These are phyloP conservation scores for Debaryomyces sp. DNA, from an alignment of 1,139 yeast genomes.

Conservation along the genomic window DNA sequence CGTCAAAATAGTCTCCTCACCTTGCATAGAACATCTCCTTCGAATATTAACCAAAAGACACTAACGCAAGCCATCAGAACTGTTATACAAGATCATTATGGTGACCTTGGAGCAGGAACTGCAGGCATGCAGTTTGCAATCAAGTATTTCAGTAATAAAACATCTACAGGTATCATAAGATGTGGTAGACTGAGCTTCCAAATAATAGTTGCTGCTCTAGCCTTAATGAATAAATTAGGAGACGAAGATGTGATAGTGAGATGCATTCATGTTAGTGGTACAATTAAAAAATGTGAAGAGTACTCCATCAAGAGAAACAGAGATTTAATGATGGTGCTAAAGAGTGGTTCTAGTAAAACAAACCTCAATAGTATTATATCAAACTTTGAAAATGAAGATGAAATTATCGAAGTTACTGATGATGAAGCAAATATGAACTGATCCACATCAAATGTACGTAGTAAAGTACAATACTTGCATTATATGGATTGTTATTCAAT, in stretches of 20 bases:
- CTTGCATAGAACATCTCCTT: conserved; percentile 54
- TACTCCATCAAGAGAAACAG: conserved; percentile 54
- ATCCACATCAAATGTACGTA: background rate
- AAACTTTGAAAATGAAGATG: conserved; percentile 7
- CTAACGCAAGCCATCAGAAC: conserved; percentile 57
- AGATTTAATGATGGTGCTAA: conserved; percentile 29
- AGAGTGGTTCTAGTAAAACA: conserved; percentile 5
- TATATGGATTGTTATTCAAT: background rate
- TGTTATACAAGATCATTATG: conserved; percentile 62
- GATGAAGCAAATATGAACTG: conserved; percentile 4
- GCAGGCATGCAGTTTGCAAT: conserved; percentile 63
- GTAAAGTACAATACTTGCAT: background rate
- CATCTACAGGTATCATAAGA: conserved; percentile 84
- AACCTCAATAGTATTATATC: conserved; percentile 4
- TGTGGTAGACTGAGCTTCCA: conserved; percentile 70
- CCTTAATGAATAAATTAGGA: conserved; percentile 59
- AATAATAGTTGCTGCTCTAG: conserved; percentile 67
- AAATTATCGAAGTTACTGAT: conserved; percentile 8
- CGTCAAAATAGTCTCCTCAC: conserved; percentile 42
- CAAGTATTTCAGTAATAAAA: conserved; percentile 79
- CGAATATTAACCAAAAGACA: conserved; percentile 43
- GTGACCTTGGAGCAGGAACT: conserved; percentile 77
- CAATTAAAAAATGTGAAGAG: conserved; percentile 83
- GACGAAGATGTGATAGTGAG: conserved; percentile 58
- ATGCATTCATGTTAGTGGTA: conserved; percentile 78